A percentile compares a stretch with the other conserved stretches of the same genome.
Evolutionary conservation across 768 basidiomycete species (phyloP).

Genomic region (Kwoniella sp.): DNA sequence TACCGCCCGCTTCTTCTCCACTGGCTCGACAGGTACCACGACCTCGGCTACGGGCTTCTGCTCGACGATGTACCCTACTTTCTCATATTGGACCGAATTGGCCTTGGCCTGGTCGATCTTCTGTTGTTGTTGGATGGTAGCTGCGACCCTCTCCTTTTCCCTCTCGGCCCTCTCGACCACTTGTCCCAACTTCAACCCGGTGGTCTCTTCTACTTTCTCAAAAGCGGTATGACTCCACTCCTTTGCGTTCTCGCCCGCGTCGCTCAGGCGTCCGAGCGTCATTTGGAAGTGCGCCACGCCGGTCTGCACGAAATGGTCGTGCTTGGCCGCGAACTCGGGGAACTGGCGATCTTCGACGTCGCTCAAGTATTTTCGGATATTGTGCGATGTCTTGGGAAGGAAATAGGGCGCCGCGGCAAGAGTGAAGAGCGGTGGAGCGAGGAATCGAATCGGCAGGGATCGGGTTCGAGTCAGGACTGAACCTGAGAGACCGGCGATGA

Average conservation of each 20-base stretch:
- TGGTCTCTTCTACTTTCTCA: constrained; percentile 66
- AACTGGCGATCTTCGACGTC: constrained; percentile 71
- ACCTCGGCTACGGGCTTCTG: constrained; percentile 53
- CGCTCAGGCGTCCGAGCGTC: constrained; percentile 62
- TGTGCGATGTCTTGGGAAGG: constrained; percentile 77
- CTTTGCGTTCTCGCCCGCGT: constrained; percentile 55
- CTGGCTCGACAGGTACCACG: constrained; percentile 34
- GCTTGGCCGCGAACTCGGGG: constrained; percentile 70
- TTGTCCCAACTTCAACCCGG: constrained; percentile 73
- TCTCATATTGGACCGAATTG: constrained; percentile 25
- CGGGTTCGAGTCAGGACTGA: constrained; percentile 84
- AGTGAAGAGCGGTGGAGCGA: constrained; percentile 77
- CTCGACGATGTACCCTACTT: constrained; percentile 53
- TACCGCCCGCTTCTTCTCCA: constrained; percentile 13
- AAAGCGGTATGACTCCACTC: constrained; percentile 60
- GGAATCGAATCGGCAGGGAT: constrained; percentile 66
- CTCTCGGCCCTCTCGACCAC: constrained; percentile 14
- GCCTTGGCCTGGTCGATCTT: constrained; percentile 5
- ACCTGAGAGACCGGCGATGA: constrained; percentile 81
- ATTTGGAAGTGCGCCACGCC: constrained; percentile 44
- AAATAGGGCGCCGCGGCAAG: constrained; percentile 74
- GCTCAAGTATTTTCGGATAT: constrained; percentile 68
- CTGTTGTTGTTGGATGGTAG: not conserved
- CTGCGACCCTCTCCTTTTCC: constrained; percentile 32
- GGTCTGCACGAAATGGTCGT: constrained; percentile 56